phyloP scores from a whole-genome alignment of 331 rosid genomes.

The Malus hybrid region DNA sequence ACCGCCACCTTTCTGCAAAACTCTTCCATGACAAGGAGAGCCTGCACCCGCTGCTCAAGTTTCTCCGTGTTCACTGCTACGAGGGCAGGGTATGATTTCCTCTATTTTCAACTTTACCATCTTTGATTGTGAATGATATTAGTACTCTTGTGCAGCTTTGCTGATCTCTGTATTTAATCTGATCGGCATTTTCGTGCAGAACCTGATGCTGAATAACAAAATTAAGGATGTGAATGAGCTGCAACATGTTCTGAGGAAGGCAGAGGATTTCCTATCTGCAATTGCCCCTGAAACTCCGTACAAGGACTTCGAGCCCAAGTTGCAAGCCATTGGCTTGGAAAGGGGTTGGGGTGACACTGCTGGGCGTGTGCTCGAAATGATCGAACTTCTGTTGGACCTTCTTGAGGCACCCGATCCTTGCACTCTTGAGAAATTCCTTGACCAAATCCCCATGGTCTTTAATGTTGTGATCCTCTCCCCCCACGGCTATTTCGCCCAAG shows the following conservation, averaged over 20 bases:
- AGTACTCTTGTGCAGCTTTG: too few relatives aligned
- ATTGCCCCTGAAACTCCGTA: conserved; percentile 56
- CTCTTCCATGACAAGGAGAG: conserved; percentile 99
- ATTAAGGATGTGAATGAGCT: conserved; percentile 67
- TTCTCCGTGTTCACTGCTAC: conserved; percentile 85
- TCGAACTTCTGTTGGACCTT: conserved; percentile 90
- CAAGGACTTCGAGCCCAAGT: conserved; percentile 53
- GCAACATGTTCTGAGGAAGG: conserved; percentile 75
- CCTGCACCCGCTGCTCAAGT: conserved; percentile 85
- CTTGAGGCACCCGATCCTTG: conserved; percentile 99
- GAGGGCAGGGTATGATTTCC: conserved; percentile 62
- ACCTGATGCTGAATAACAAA: conserved; percentile 90
- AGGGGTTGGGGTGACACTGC: conserved; percentile 98
- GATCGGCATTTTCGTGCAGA: conserved; percentile 30
- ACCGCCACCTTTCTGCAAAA: conserved; percentile 95
- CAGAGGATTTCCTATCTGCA: conserved; percentile 64
- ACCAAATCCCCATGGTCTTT: conserved; percentile 93
- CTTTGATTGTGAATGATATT: not conserved
- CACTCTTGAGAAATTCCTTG: conserved; percentile 89
- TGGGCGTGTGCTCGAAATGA: conserved; percentile 73
- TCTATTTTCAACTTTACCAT: not conserved
- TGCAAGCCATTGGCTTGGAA: conserved; percentile 94
- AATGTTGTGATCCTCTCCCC: conserved; percentile 96
- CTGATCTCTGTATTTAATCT: not conserved
- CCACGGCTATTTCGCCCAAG: conserved; percentile 99